Evolutionary conservation across 2,329 filamentous ascomycete genomes (phyloP), one percentile per base, ranked within the genome.

Genomic region (Aspergillus texensis): DNA sequence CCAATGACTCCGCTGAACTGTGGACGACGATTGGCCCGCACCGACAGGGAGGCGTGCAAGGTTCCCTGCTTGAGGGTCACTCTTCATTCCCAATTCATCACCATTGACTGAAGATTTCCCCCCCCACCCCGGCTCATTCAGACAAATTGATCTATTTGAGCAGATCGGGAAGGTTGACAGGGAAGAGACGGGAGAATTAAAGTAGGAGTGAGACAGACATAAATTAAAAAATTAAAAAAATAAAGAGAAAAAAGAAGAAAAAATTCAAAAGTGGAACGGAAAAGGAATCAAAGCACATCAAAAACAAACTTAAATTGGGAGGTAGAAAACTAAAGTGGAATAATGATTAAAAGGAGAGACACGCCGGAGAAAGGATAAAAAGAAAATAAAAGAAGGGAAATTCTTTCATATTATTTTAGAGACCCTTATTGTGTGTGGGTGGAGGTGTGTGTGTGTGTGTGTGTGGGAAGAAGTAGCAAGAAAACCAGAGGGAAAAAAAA

Each of bases 51-150:
- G 63, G 67, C 62, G 61, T 66, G 43, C 61, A 59, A 59, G 57
- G 54, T 67, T 64, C 58, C 60, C 62, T 67, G 64, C 56, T 62
- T 50, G 50, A 53, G 57, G 60, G 62, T 65, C 62, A 60, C 57
- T 66, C 57, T 61, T 39, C 39, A 60, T 39, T 52, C 30, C 53
- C 57, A 45, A 34, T 45, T 34, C 30, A 45, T 52, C 59, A 68
- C 46, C 57, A 63, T 67, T 56, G 64, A 65, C 57, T 62, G 61
- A 58, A 30, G 46, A 50, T 19, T 50, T 28, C 10, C 11, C 30
- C 30, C 30, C 12, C 2, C 21, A 5, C 14, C 6, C 14, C 12
- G 6, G 12, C 24, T 8, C 21, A 21, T 12, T 24, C 34, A 36
- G 14, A 16, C 21, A 48, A 48, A 28, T 48, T 48, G 45, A 48